Base-by-base conservation (phyloP, 2,329 filamentous ascomycete genomes). In the Knoxdaviesia capensis region DNA sequence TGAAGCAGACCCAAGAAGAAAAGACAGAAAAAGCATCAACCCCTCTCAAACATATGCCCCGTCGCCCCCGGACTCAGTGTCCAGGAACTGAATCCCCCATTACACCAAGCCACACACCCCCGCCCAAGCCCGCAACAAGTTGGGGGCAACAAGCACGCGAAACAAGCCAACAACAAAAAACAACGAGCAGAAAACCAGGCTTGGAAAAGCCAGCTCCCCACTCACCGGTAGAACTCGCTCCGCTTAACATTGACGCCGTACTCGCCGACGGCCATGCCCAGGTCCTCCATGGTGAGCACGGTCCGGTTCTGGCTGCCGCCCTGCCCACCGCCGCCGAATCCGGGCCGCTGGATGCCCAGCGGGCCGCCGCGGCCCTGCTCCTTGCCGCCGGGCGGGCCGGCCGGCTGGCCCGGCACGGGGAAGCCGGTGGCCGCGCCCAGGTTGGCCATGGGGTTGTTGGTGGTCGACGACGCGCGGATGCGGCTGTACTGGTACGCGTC, bases 401-500 rank as follows among this genome's bases (percentile, higher is more conserved):
- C 69, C 20, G 59, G 58, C 51, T 80, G 76, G 1, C 76, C 77
- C 3, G 74, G 70, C 32, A 73, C 68, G 31, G 73, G 67, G 48
- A 82, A 80, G 8, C 77, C 80, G 0, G 77, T 79, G 1, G 75
- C 78, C 1, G 79, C 82, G 45, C 81, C 84, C 10, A 92, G 68
- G 49, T 80, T 85, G 46, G 84, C 84, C 76, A 94, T 87, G 1
- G 85, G 82, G 59, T 94, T 94, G 48, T 82, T 87, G 30, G 71
- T 77, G 45, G 80, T 86, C 55, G 90, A 92, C 28, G 83, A 88
- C n/a, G 84, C 83, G 36, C 90, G 80, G 54, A 98, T 96, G 42
- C 88, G 84, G 46, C 81, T 86, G 68, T 94, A 96, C 61, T 98
- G 90, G 59, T 98, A 98, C 3, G 90, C 86, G 58, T 98, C 90